Evolutionary conservation across 306 rosid genomes (phyloP).

Genomic region (Alnus rubra): DNA sequence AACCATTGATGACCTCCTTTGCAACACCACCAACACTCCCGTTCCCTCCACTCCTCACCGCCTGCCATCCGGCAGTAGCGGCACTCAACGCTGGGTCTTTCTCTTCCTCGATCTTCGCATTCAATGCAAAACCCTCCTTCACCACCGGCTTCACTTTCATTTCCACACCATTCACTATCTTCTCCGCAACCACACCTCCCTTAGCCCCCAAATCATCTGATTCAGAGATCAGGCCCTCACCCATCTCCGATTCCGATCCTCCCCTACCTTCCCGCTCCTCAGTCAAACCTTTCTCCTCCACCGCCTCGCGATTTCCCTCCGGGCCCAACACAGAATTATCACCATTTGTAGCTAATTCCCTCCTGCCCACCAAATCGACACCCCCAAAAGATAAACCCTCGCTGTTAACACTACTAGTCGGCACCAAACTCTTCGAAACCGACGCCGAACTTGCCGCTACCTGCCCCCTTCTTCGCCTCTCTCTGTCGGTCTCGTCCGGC

Average conservation of each 20-base stretch:
- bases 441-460: background rate
- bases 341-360: conserved; percentile 21
- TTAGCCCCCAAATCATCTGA: conserved; percentile 19
- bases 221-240: conserved; percentile 19
- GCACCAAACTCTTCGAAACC: conserved; percentile 16
- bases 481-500: conserved; percentile 75
- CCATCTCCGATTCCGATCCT: conserved; percentile 25
- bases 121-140: conserved; percentile 56
- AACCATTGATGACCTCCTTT: conserved; percentile 33
- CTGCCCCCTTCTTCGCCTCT: conserved; percentile 57
- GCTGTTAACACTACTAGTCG: conserved; percentile 19
- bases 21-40: conserved; percentile 21
- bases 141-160: conserved; percentile 32
- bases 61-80: conserved; percentile 76
- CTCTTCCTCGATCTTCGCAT: conserved; percentile 65
- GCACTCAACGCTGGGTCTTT: conserved; percentile 59
- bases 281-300: conserved; percentile 16
- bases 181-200: conserved; percentile 39
- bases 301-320: conserved; percentile 28
- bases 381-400: conserved; percentile 25
- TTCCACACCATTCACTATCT: conserved; percentile 34
- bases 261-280: conserved; percentile 27
- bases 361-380: conserved; percentile 23
- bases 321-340: conserved; percentile 29
- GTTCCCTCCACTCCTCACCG: conserved; percentile 48